phyloP scores from a whole-genome alignment of 257 asterid genomes.

The Nicotiana tabacum region DNA sequence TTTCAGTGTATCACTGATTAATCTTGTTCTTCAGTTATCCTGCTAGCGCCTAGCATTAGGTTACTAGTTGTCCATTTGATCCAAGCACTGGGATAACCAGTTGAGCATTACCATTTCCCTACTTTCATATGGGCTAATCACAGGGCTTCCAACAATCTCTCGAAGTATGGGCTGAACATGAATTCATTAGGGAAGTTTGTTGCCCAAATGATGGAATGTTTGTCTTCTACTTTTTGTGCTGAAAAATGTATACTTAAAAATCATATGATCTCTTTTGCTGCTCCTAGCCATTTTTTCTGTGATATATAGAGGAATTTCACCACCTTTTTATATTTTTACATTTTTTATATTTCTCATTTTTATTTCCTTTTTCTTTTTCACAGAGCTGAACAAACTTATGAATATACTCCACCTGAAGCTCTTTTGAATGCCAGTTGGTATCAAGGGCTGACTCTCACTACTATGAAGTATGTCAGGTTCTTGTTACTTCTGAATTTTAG shows the following conservation, averaged over 20 bases:
- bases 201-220: not conserved
- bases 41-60: not conserved
- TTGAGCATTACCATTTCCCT: not conserved
- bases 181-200: not conserved
- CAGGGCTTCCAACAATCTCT: not conserved
- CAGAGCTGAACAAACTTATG: conserved; percentile 90
- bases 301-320: not conserved
- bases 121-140: not conserved
- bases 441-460: conserved; percentile 54
- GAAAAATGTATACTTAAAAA: not conserved
- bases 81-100: not conserved
- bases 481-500: not conserved
- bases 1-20: not conserved
- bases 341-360: not conserved
- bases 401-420: conserved; percentile 97
- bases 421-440: conserved; percentile 86
- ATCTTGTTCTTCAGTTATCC: not conserved
- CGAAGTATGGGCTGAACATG: not conserved
- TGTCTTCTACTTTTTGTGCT: not conserved
- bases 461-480: conserved; percentile 56
- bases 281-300: not conserved
- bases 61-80: not conserved
- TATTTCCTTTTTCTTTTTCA: not conserved
- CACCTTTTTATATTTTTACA: not conserved
- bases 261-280: not conserved